Base-by-base conservation (phyloP, 140 eudicot genomes). In the Anethum foeniculum region DNA sequence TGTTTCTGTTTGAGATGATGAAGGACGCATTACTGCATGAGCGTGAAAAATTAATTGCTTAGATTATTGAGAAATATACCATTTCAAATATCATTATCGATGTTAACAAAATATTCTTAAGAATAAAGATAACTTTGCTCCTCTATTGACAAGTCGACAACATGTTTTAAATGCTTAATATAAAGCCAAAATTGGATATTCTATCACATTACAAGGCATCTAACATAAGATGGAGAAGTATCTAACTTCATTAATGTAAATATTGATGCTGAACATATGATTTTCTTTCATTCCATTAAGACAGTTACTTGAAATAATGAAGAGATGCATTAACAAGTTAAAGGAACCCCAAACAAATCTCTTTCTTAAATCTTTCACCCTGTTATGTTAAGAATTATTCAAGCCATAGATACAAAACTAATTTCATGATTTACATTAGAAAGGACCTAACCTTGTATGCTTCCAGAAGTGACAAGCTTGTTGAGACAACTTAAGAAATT, bases 401-500 rank as follows among this genome's bases (percentile, higher is more conserved):
- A n/a, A 7, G 47, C 75, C 16, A 69, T 2, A 69, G 1, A 28
- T 34, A 28, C 2, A 34, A 34, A 6, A 75, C 19, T 75, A 25
- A 25, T 23, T 27, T 43, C 34, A 41, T 3, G 77, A 72, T 41
- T 72, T 10, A 74, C 56, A 25, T n/a, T 43, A 30, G 54, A 49
- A 77, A 32, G 43, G 28, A 23, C 43, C 15, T n/a, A 21, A 73
- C 77, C 77, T 79, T 79, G 73, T 44, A 79, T 65, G 82, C 76
- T 65, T 77, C 90, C 91, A 43, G 80, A 81, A 76, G 88, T 85
- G 80, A 93, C 86, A 46, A 93, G 90, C 78, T 84, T 79, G 81
- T 86, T 89, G 52, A 93, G 93, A 84, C 86, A 88, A 81, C 84
- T 84, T 43, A 90, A 85, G 73, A 91, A 88, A 39, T 76, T 87